Evolutionary conservation across 2,329 filamentous ascomycete species (phyloP).

Genomic region (Diaporthe velutina): DNA sequence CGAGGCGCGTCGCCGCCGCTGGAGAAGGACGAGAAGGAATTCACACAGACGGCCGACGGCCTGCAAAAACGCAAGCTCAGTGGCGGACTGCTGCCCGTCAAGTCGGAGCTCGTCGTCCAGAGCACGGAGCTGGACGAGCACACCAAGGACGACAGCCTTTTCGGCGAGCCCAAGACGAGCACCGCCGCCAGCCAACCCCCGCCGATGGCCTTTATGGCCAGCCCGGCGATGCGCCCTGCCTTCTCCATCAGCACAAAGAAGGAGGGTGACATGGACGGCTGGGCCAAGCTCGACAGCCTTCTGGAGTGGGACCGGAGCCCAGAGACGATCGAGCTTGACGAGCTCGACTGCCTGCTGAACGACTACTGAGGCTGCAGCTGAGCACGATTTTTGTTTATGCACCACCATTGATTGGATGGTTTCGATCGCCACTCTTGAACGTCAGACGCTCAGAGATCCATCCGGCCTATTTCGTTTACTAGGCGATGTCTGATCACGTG

Average conservation of each 20-base stretch:
- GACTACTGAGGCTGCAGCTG: conserved; percentile 62
- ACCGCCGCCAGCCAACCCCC: conserved; percentile 45
- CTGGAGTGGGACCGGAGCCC: conserved; percentile 78
- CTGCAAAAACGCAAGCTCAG: conserved; percentile 76
- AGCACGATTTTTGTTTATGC: background rate
- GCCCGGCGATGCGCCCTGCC: conserved; percentile 67
- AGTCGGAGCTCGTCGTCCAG: conserved; percentile 50
- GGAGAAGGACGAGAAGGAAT: conserved; percentile 95
- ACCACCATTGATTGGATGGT: conserved; percentile 31
- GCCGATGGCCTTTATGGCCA: conserved; percentile 62
- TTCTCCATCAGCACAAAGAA: conserved; percentile 58
- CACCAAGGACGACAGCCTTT: conserved; percentile 65
- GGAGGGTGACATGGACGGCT: conserved; percentile 56
- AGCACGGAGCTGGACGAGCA: conserved; percentile 56
- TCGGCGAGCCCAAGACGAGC: conserved; percentile 56
- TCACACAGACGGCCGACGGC: conserved; percentile 92
- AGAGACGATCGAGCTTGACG: conserved; percentile 91
- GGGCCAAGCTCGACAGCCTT: conserved; percentile 58
- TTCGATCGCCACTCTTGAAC: conserved; percentile 2
- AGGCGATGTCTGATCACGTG: background rate
- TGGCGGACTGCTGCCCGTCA: conserved; percentile 54
- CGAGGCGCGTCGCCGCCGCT: conserved; percentile 88
- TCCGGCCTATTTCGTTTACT: background rate
- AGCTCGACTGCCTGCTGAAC: conserved; percentile 89
- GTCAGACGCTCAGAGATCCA: background rate